Evolutionary conservation across 768 basidiomycete species (phyloP).

Genomic region (Hydnum rufescens): DNA sequence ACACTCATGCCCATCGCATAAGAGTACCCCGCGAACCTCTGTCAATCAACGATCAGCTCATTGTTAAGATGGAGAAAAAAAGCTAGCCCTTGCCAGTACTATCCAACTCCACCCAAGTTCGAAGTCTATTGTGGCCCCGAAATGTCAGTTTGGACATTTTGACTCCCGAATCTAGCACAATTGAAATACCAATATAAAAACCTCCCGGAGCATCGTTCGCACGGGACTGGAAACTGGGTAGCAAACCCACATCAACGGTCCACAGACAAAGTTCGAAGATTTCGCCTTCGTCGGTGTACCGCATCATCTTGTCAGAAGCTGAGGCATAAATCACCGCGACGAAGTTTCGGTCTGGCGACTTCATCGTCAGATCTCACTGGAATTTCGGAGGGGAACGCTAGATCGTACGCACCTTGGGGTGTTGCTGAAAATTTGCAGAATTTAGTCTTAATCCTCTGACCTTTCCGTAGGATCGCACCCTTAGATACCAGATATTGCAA

Average conservation of each 20-base stretch:
- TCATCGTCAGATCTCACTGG: not conserved
- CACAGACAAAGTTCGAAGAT: constrained; percentile 11
- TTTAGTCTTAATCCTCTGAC: constrained; percentile 64
- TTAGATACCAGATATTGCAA: constrained; percentile 75
- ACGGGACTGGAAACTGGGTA: constrained; percentile 1
- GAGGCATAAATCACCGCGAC: constrained; percentile 69
- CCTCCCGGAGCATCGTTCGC: constrained; percentile 37
- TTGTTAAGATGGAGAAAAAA: too few relatives aligned
- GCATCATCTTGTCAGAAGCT: constrained; percentile 52
- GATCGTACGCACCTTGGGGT: constrained; percentile 22
- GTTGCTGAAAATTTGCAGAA: constrained; percentile 34
- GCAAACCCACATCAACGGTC: not conserved
- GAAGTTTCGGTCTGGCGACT: constrained; percentile 48
- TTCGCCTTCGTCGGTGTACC: constrained; percentile 54
- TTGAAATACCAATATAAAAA: constrained; percentile 36
- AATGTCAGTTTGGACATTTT: too few relatives aligned
- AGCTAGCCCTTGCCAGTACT: too few relatives aligned
- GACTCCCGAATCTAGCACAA: too few relatives aligned
- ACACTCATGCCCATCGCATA: constrained; percentile 63
- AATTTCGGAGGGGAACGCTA: not conserved
- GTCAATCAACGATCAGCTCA: constrained; percentile 75
- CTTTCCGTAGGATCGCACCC: constrained; percentile 70
- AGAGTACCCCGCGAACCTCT: constrained; percentile 62
- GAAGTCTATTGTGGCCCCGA: constrained; percentile 32
- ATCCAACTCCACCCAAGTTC: constrained; percentile 63